phyloP scores from a whole-genome alignment of 495 filamentous ascomycete genomes.

The Penicillium pulvis region DNA sequence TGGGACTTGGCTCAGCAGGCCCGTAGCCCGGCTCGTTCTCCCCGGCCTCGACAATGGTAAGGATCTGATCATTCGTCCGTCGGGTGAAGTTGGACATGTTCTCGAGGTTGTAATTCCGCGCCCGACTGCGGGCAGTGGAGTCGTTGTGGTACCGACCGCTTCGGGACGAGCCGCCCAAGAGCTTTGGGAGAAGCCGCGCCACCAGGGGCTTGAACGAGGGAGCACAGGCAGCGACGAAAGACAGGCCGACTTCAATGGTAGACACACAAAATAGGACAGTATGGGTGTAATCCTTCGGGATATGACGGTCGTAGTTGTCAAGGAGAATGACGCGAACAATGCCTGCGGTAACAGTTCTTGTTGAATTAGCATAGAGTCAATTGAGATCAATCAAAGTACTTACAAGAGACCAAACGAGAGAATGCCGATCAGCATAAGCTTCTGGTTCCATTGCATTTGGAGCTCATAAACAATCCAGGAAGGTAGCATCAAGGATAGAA shows the following conservation, averaged over 20 bases:
- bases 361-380: background rate
- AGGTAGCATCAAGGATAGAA: constrained; percentile 44
- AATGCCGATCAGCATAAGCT: constrained; percentile 41
- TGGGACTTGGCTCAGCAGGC: background rate
- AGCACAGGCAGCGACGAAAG: constrained; percentile 48
- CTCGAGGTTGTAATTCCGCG: constrained; percentile 16
- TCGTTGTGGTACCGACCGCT: constrained; percentile 10
- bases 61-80: background rate
- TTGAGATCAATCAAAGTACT: constrained; percentile 6
- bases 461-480: constrained; percentile 47
- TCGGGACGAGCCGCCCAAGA: constrained; percentile 12
- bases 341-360: constrained; percentile 48
- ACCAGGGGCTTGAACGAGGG: constrained; percentile 23
- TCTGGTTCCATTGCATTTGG: constrained; percentile 39
- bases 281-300: constrained; percentile 21
- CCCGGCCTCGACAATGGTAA: background rate
- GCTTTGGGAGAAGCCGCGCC: constrained; percentile 13
- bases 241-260: constrained; percentile 52
- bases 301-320: constrained; percentile 17
- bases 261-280: constrained; percentile 50
- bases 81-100: constrained; percentile 1
- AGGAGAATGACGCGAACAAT: constrained; percentile 20
- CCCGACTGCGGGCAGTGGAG: constrained; percentile 10
- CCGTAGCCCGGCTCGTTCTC: background rate
- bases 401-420: constrained; percentile 38